Conservation (phyloP, 2,329 filamentous ascomycete species). For the Colletotrichum sp. region DNA sequence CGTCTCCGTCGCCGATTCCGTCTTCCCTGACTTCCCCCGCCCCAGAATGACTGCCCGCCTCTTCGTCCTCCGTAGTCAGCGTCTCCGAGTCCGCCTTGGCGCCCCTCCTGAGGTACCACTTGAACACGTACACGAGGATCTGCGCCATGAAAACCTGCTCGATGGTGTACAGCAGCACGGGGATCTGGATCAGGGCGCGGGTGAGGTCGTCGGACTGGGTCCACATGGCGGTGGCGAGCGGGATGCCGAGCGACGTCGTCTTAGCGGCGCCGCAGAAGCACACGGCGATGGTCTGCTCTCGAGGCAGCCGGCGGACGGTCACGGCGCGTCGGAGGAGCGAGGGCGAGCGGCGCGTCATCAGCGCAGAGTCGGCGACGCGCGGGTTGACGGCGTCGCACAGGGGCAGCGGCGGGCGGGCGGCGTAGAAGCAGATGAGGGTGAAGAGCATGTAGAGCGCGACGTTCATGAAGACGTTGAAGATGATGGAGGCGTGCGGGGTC, state of each 20-base stretch:
- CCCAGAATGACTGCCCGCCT: neutral
- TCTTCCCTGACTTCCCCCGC: neutral
- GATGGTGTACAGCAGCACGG: slow-evolving; percentile 66
- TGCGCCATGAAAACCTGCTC: slow-evolving; percentile 59
- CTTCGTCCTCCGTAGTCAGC: slow-evolving; percentile 22
- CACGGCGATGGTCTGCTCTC: slow-evolving; percentile 69
- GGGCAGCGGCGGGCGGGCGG: slow-evolving; percentile 45
- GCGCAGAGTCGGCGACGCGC: slow-evolving; percentile 34
- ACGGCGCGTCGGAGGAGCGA: slow-evolving; percentile 35
- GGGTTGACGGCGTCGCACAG: slow-evolving; percentile 38
- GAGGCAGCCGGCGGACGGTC: slow-evolving; percentile 57
- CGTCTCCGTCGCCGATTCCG: neutral
- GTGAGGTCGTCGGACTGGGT: slow-evolving; percentile 56
- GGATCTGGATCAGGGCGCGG: slow-evolving; percentile 65
- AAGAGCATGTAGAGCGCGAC: slow-evolving; percentile 68
- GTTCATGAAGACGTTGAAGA: slow-evolving; percentile 73
- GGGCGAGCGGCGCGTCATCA: slow-evolving; percentile 30
- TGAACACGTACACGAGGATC: slow-evolving; percentile 50
- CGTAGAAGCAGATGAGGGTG: slow-evolving; percentile 63
- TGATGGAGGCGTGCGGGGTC: slow-evolving; percentile 63
- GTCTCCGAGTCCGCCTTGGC: slow-evolving; percentile 23
- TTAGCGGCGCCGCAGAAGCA: slow-evolving; percentile 79
- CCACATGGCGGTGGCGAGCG: slow-evolving; percentile 73
- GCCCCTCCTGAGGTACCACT: slow-evolving; percentile 43
- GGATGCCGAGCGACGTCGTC: slow-evolving; percentile 73